phyloP scores from a whole-genome alignment of 176 grass and related monocot species.

The Alopecurus myosuroides region DNA sequence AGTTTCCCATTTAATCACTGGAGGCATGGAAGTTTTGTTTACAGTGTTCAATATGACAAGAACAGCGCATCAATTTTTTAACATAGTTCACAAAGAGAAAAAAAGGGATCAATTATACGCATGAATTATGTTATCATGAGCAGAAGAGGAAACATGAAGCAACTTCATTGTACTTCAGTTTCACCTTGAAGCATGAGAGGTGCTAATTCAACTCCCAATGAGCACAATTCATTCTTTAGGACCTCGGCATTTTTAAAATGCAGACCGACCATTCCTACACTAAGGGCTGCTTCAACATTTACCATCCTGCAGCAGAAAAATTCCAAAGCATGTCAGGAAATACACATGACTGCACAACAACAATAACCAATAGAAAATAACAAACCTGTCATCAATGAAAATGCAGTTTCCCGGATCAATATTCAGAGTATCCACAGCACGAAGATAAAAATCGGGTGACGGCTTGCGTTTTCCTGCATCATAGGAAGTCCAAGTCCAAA shows the following conservation, averaged over 20 bases:
- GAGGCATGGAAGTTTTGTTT: neutral
- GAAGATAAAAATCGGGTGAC: slow-evolving; percentile 63
- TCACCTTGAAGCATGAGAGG: slow-evolving; percentile 27
- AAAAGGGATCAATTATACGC: neutral
- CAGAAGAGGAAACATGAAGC: neutral
- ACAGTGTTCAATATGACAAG: neutral
- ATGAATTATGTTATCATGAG: neutral
- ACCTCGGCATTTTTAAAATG: slow-evolving; percentile 69
- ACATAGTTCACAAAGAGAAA: slow-evolving; percentile 19
- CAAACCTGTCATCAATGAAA: slow-evolving; percentile 95
- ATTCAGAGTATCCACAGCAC: slow-evolving; percentile 55
- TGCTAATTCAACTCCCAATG: slow-evolving; percentile 65
- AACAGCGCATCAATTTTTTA: neutral
- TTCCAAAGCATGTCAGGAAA: neutral
- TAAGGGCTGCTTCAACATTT: slow-evolving; percentile 76
- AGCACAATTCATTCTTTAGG: slow-evolving; percentile 61
- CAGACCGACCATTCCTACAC: slow-evolving; percentile 76
- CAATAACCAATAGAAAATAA: slow-evolving; percentile 13
- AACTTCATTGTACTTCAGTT: slow-evolving; percentile 25
- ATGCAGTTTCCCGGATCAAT: slow-evolving; percentile 81
- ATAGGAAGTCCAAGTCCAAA: neutral
- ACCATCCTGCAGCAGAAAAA: slow-evolving; percentile 40
- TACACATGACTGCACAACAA: neutral
- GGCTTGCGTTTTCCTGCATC: slow-evolving; percentile 88
- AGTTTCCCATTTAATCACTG: neutral